Percentiles rank a stretch among this genome's conserved stretches.
Conservation (phyloP, 345 rosid species). For the Raphanus raphanistrum region DNA sequence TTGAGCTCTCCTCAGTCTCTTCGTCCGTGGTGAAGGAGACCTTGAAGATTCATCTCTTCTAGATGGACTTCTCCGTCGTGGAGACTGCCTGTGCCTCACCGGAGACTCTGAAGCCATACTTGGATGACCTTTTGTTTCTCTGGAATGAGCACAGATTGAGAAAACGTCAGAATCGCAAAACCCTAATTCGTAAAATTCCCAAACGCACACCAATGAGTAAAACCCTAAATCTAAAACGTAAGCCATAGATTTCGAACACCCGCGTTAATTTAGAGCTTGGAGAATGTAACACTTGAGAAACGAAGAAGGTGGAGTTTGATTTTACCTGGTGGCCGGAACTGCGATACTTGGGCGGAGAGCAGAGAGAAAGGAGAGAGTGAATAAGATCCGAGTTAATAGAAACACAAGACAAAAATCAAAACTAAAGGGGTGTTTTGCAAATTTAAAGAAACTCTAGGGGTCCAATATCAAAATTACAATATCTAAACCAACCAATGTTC, state of each 20-base stretch:
- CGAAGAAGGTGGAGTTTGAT: not conserved
- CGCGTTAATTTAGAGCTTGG: not conserved
- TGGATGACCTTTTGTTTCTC: not conserved
- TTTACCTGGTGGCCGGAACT: slow-evolving; percentile 30
- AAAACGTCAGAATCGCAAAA: slow-evolving; percentile 19
- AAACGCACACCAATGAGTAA: slow-evolving; percentile 4
- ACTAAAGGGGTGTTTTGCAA: slow-evolving; percentile 5
- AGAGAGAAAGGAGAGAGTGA: not conserved
- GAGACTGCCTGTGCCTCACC: slow-evolving; percentile 45
- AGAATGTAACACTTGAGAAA: not conserved
- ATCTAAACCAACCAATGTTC: too few species aligned
- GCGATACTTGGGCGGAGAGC: slow-evolving; percentile 22
- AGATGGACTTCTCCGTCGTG: slow-evolving; percentile 45
- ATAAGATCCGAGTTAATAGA: not conserved
- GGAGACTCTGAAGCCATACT: slow-evolving; percentile 61
- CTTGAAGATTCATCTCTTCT: slow-evolving; percentile 47
- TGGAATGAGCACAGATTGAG: slow-evolving; percentile 1
- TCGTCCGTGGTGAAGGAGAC: slow-evolving; percentile 76
- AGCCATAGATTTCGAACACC: slow-evolving; percentile 2
- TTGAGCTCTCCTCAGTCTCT: slow-evolving; percentile 57
- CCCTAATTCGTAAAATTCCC: slow-evolving; percentile 6
- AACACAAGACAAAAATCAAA: not conserved
- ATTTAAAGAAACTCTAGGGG: slow-evolving; percentile 7
- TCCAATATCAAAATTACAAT: not conserved
- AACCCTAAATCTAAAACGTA: slow-evolving; percentile 11